Evolutionary conservation across 805 yeast species (phyloP).

Genomic region (Candida yuanshanica): DNA sequence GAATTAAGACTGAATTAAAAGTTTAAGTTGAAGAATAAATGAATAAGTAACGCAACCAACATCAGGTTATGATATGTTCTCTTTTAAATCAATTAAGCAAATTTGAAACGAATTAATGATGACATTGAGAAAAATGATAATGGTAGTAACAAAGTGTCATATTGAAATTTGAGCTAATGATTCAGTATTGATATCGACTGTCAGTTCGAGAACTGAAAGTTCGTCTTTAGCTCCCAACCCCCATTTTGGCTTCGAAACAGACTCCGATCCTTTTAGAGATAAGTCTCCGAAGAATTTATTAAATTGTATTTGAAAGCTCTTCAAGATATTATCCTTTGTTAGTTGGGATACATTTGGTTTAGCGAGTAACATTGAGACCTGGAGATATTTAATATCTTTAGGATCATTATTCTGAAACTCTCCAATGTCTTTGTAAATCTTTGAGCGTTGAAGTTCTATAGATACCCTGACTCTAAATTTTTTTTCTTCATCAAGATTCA

Average conservation of each 20-base stretch:
- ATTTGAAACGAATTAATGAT: no score
- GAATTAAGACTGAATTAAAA: no score
- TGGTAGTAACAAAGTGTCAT: no score
- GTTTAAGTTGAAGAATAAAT: no score
- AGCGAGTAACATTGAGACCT: constrained; percentile 5
- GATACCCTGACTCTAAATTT: not conserved
- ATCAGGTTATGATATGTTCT: no score
- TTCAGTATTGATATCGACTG: constrained; percentile 2
- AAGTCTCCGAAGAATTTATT: constrained; percentile 7
- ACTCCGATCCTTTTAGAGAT: not conserved
- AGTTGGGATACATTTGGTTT: constrained; percentile 14
- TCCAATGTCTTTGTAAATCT: constrained; percentile 6
- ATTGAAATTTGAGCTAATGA: no score
- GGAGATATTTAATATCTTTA: constrained; percentile 2
- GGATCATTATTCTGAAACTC: not conserved
- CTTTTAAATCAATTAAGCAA: no score
- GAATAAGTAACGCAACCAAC: no score
- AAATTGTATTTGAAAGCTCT: constrained; percentile 10
- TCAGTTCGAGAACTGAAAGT: constrained; percentile 11
- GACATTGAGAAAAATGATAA: no score
- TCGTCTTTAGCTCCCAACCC: constrained; percentile 19
- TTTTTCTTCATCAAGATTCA: not conserved
- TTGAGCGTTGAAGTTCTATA: constrained; percentile 1
- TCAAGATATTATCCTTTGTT: constrained; percentile 3
- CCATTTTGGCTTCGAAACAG: constrained; percentile 15